phyloP scores from a whole-genome alignment of 2,329 filamentous ascomycete genomes.

The Trichocomaceae sp. region DNA sequence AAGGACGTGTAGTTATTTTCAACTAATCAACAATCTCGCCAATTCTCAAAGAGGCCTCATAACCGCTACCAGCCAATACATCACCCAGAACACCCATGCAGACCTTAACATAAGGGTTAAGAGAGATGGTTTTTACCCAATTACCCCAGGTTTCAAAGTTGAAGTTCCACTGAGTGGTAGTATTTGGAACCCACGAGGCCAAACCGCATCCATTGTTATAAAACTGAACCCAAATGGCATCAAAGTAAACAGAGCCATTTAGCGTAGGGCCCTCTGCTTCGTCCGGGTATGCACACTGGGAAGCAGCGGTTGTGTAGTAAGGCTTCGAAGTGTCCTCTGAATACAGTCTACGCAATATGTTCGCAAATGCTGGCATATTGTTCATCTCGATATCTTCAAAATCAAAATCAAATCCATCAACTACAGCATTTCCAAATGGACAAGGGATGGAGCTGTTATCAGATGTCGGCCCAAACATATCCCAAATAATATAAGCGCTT shows the following conservation, averaged over 20 bases:
- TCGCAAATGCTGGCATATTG: constrained; percentile 57
- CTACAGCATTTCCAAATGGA: constrained; percentile 58
- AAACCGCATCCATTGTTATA: constrained; percentile 65
- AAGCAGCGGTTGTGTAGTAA: constrained; percentile 59
- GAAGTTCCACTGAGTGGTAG: constrained; percentile 47
- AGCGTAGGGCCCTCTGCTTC: constrained; percentile 52
- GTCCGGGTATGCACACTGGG: constrained; percentile 63
- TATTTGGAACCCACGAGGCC: constrained; percentile 43
- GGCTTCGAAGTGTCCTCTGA: constrained; percentile 45
- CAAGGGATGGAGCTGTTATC: constrained; percentile 45
- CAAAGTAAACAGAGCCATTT: constrained; percentile 48
- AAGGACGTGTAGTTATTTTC: constrained; percentile 49
- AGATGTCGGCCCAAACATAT: constrained; percentile 57
- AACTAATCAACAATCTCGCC: constrained; percentile 49
- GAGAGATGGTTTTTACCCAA: constrained; percentile 54
- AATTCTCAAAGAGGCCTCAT: constrained; percentile 43
- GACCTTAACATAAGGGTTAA: constrained; percentile 55
- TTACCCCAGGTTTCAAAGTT: constrained; percentile 59
- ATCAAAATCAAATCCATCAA: constrained; percentile 74
- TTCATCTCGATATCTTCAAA: constrained; percentile 52
- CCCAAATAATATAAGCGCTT: constrained; percentile 61
- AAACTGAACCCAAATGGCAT: constrained; percentile 59
- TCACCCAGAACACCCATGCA: constrained; percentile 56
- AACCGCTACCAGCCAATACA: constrained; percentile 50
- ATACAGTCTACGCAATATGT: constrained; percentile 51